A percentile compares a stretch with the other conserved stretches of the same genome.
Conservation (phyloP, 2,329 filamentous ascomycete genomes). For the Fusarium xylarioides region DNA sequence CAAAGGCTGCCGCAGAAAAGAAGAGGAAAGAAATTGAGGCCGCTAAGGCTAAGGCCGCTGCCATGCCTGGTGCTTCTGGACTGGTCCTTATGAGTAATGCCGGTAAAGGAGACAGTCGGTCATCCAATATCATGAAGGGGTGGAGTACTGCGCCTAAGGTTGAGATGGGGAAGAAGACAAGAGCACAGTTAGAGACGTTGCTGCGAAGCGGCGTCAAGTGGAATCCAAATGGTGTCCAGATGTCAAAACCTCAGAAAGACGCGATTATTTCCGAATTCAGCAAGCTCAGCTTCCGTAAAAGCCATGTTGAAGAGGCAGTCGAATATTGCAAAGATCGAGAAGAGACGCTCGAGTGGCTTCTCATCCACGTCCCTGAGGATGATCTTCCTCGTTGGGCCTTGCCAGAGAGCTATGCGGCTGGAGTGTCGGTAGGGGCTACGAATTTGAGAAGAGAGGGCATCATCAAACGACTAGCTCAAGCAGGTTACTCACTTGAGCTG, state of each 20-base stretch:
- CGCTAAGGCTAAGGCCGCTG: conserved; percentile 73
- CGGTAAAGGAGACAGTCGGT: conserved; percentile 44
- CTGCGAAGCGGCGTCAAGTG: conserved; percentile 82
- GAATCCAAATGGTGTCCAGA: conserved; percentile 81
- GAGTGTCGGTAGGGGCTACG: conserved; percentile 84
- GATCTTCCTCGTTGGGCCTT: conserved; percentile 93
- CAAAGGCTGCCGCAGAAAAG: conserved; percentile 79
- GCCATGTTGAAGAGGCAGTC: conserved; percentile 88
- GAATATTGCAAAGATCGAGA: conserved; percentile 89
- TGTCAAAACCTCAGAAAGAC: conserved; percentile 66
- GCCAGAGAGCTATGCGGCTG: conserved; percentile 90
- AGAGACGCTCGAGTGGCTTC: conserved; percentile 93
- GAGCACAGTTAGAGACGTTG: conserved; percentile 80
- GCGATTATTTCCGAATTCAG: conserved; percentile 76
- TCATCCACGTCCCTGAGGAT: conserved; percentile 97
- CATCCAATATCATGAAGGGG: conserved; percentile 68
- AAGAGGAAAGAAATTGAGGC: conserved; percentile 77
- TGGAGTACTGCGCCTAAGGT: conserved; percentile 90
- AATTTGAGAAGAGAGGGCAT: conserved; percentile 84
- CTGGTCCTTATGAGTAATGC: conserved; percentile 61
- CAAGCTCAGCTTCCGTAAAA: conserved; percentile 85
- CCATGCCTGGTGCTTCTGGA: conserved; percentile 67
- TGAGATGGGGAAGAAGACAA: conserved; percentile 86
- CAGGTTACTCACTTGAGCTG: conserved; percentile 86
- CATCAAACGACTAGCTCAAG: conserved; percentile 81